Evolutionary conservation across 2,329 filamentous ascomycete genomes (phyloP), one percentile per base, ranked within the genome.

Genomic region (Colletotrichum sp.): DNA sequence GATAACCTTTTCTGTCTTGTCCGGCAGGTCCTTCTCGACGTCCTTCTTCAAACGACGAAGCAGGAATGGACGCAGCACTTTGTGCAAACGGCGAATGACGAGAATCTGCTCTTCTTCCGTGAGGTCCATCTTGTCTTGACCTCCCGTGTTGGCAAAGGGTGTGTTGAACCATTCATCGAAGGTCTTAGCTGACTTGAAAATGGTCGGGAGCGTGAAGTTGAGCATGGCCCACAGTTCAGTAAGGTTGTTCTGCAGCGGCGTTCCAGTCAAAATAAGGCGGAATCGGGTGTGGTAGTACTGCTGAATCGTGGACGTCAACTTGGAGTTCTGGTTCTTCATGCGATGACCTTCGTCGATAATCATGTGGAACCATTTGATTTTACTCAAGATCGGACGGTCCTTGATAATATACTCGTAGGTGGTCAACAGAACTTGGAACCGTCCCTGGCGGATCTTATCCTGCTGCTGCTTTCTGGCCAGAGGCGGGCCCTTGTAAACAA

Each of bases 91-190:
- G 83, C 96, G 95, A 90, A 99, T 99, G 81, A 99, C 96, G 73
- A 99, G 94, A 85, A 99, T 92, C 84, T 98, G 96, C 86, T 99
- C 97, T 97, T 99, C 97, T 97, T 99, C 97, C 15, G 95, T 98
- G 78, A 99, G 90, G 83, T 99, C 96, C 95, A 99, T 99, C 89
- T 97, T 98, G 86, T 99, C 97, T 86, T 99, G 96, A 55, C 95
- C 93, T 86, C 97, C 97, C 7, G 97, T 99, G 84, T 99, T 99
- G 80, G 97, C 97, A 84, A 99, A 99, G 0, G 97, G 97, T 30
- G 97, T 99, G 84, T 99, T 99, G 92, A 99, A 99, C 97, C 97
- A 99, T 85, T 99, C 97, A 84, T 99, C 97, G 82, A 99, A 99
- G 3, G 96, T 99, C 84, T 97, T 98, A 78, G 96, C 96, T 3